These are phyloP conservation scores for Tetrahymena thermophila DNA, from an alignment of 73 alveolate species.

Conservation along the genomic window DNA sequence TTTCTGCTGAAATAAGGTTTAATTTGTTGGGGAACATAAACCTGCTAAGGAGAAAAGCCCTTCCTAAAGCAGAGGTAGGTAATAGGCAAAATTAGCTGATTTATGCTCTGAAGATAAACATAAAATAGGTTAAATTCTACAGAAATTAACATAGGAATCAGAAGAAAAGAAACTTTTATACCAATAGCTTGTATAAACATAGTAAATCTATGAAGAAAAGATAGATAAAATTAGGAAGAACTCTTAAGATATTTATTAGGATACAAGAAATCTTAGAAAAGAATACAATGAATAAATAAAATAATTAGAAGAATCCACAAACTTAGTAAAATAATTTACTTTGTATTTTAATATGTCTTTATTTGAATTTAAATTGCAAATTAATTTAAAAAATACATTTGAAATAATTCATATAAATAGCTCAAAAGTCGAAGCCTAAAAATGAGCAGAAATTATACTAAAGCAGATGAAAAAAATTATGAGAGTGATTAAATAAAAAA, in stretches of 20 bases:
- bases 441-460: not conserved
- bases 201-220: not conserved
- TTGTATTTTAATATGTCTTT: not conserved
- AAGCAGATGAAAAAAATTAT: not conserved
- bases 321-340: not conserved
- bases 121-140: not conserved
- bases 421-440: not conserved
- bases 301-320: not conserved
- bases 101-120: not conserved
- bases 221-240: not conserved
- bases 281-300: not conserved
- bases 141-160: not conserved
- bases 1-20: not conserved
- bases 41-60: not conserved
- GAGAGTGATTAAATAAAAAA: not conserved
- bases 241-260: not conserved
- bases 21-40: not conserved
- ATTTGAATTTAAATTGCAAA: not conserved
- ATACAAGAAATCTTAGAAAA: not conserved
- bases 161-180: not conserved
- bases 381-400: not conserved
- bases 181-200: not conserved
- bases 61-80: not conserved
- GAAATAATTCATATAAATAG: not conserved
- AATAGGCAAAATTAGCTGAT: not conserved